Evolutionary conservation across 352 stramenopile species (phyloP), one percentile per base, ranked within the genome.

Genomic region (Globisporangium acanthophoron): DNA sequence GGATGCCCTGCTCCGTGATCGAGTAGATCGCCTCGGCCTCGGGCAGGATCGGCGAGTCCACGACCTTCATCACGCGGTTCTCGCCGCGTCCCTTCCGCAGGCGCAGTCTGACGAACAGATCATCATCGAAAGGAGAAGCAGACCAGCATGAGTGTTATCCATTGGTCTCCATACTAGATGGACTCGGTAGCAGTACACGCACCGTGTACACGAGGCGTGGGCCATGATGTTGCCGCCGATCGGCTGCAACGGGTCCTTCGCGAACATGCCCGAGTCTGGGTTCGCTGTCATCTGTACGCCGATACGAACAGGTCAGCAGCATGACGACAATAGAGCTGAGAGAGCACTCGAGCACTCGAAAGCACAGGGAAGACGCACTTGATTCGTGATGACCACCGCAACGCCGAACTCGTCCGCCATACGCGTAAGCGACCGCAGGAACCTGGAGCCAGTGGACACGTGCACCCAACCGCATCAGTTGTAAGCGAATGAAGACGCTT

Each of bases 341-440:
- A 20, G 27, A 61, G 40, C 45, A 24, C 8, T 20, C 31, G 31
- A 37, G 31, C 31, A 7, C 4, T 8, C 31, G 31, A 9, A 56
- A 37, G 24, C 9, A 6, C 46, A 49, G 47, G 5, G 15, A 49
- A 13, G 6, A 39, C 62, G 24, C 55, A 92, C 86, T 73, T 94
- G 86, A 60, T 96, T 96, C 40, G 86, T 92, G 58, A 93, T 93
- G 27, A 94, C 85, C 21, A 94, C 90, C 9, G 97, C 97, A 40
- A 99, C 96, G n/a, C 97, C 97, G 73, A 99, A 99, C 71, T 99
- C 97, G 65, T 99, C 97, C 0, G 94, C 90, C 77, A 99, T 96
- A 48, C 96, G 78, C 48, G 96, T 99, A 29, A 99, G 73, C 51
- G 98, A 90, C 16, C 97, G 88, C 51, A 99, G 71, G 67, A 99